Conservation (phyloP, 148 eudicot species). For the Rhododendron griersonianum region DNA sequence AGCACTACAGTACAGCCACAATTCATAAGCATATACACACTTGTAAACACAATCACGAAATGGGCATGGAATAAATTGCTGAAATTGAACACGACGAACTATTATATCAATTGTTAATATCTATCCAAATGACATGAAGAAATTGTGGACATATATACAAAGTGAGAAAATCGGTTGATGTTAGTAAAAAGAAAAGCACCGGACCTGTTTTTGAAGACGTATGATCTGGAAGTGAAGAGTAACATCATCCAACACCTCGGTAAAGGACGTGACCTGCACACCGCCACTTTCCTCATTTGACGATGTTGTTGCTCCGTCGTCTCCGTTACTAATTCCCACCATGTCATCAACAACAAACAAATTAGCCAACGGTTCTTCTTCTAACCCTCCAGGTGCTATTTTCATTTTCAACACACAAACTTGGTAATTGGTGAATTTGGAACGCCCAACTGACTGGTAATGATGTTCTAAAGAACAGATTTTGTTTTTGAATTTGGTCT, state of each 20-base stretch:
- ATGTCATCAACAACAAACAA: not conserved
- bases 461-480: not conserved
- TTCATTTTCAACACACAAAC: not conserved
- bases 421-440: not conserved
- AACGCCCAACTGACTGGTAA: not conserved
- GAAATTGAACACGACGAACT: not conserved
- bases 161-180: not conserved
- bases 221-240: conserved; percentile 46
- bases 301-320: not conserved
- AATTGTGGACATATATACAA: not conserved
- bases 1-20: not conserved
- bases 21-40: not conserved
- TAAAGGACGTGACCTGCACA: conserved; percentile 33
- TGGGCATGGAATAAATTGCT: not conserved
- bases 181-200: not conserved
- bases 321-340: not conserved
- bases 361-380: not conserved
- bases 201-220: conserved; percentile 43
- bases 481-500: not conserved
- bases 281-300: conserved; percentile 4
- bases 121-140: not conserved
- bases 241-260: conserved; percentile 29
- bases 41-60: not conserved
- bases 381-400: not conserved
- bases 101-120: not conserved